These are phyloP conservation scores for Pistacia integerrima DNA, from an alignment of 345 rosid genomes.

Conservation along the genomic window DNA sequence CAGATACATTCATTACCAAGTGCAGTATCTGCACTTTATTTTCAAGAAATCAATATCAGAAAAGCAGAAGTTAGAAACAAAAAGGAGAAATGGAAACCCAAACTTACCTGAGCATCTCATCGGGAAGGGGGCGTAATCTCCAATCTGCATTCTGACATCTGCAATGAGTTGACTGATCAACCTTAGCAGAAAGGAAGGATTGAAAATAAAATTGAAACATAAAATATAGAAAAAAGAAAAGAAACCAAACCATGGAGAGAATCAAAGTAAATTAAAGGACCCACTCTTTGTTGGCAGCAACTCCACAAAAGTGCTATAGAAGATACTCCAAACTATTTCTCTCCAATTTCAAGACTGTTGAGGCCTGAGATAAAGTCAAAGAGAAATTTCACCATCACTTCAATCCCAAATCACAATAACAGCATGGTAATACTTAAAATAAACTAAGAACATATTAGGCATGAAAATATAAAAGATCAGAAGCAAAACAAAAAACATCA, in stretches of 20 bases:
- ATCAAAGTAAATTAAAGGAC: constrained; percentile 12
- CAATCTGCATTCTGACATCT: constrained; percentile 98
- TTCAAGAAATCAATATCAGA: not conserved
- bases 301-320: constrained; percentile 71
- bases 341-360: constrained; percentile 85
- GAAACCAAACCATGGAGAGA: constrained; percentile 4
- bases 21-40: not conserved
- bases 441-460: not conserved
- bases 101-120: constrained; percentile 74
- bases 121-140: constrained; percentile 92
- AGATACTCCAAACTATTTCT: constrained; percentile 89
- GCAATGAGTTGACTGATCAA: constrained; percentile 39
- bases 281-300: constrained; percentile 88
- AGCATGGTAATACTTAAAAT: not conserved
- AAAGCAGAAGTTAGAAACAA: not conserved
- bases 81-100: not conserved
- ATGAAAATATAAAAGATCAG: not conserved
- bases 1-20: not conserved
- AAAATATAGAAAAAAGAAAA: not conserved
- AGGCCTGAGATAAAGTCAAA: constrained; percentile 55
- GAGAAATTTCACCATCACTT: not conserved
- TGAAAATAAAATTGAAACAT: constrained; percentile 11
- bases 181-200: not conserved
- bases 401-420: constrained; percentile 3
- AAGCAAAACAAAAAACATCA: not conserved